Evolutionary conservation across 2,329 filamentous ascomycete genomes (phyloP).

Genomic region (Penicillium hesseltinei): DNA sequence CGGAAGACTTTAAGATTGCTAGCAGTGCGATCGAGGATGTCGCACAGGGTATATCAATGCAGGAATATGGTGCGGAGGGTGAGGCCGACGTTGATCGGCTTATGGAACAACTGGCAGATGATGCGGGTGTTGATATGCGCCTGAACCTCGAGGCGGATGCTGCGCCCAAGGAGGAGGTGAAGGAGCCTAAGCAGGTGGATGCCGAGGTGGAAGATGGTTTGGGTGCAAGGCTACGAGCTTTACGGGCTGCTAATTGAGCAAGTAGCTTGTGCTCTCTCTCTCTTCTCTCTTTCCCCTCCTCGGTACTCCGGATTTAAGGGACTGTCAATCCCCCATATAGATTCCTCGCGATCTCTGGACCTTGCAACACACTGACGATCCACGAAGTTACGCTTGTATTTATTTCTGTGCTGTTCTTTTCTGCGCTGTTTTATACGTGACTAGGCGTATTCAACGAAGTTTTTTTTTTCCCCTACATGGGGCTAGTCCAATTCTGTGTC

Average conservation of each 20-base stretch:
- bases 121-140: slow-evolving; percentile 45
- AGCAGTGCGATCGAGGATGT: slow-evolving; percentile 44
- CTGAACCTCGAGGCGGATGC: slow-evolving; percentile 39
- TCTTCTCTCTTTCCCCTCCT: not conserved
- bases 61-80: slow-evolving; percentile 47
- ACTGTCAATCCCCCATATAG: not conserved
- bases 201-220: slow-evolving; percentile 43
- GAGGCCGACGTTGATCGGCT: slow-evolving; percentile 43
- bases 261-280: not conserved
- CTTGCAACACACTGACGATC: slow-evolving; percentile 2
- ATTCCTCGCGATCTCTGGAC: slow-evolving; percentile 1
- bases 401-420: not conserved
- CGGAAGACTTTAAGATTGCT: slow-evolving; percentile 46
- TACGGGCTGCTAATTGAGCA: slow-evolving; percentile 38
- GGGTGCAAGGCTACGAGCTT: slow-evolving; percentile 41
- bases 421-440: not conserved
- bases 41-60: slow-evolving; percentile 42
- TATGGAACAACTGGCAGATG: slow-evolving; percentile 47
- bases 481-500: not conserved
- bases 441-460: not conserved
- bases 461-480: not conserved
- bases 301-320: not conserved
- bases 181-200: slow-evolving; percentile 37
- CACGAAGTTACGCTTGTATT: slow-evolving; percentile 11
- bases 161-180: slow-evolving; percentile 43